Percentiles rank a stretch among this genome's conserved stretches.
Evolutionary conservation across 2,329 filamentous ascomycete species (phyloP).

Genomic region (Diplocarpon mali): DNA sequence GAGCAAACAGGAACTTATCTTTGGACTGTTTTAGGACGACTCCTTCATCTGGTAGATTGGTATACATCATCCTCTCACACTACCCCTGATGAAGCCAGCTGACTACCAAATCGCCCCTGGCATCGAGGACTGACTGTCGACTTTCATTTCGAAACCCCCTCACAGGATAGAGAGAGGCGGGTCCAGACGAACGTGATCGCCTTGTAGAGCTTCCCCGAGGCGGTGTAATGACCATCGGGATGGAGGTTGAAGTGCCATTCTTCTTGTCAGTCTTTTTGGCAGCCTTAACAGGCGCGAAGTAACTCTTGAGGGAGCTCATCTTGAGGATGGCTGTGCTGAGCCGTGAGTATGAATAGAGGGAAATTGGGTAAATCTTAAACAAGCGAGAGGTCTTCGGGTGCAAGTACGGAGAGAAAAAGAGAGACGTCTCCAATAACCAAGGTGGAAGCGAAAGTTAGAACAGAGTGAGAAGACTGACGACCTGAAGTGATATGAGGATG

Average conservation of each 20-base stretch:
- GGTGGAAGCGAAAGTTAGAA: too few species aligned
- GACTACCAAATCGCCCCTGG: conserved; percentile 51
- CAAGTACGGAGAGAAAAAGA: too few species aligned
- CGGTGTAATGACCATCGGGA: conserved; percentile 19
- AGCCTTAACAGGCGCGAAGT: neutral
- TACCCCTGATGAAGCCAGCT: conserved; percentile 54
- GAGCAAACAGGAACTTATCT: conserved; percentile 40
- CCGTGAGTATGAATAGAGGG: too few species aligned
- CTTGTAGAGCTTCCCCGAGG: neutral
- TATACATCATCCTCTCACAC: conserved; percentile 42
- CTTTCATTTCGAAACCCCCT: conserved; percentile 33
- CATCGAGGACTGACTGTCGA: conserved; percentile 36
- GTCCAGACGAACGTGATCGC: neutral
- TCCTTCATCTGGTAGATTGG: conserved; percentile 38
- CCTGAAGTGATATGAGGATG: too few species aligned
- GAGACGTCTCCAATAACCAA: too few species aligned
- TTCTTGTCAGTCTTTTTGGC: conserved; percentile 8
- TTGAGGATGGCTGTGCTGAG: conserved; percentile 12
- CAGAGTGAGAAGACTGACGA: too few species aligned
- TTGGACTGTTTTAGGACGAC: conserved; percentile 42
- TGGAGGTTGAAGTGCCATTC: conserved; percentile 4
- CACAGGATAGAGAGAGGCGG: conserved; percentile 1
- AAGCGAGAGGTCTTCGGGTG: too few species aligned
- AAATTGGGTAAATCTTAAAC: too few species aligned
- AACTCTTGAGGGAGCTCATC: neutral